Evolutionary conservation across 108 stramenopile species (phyloP), one percentile per base, ranked within the genome.

Genomic region (Asterionellopsis glacialis): DNA sequence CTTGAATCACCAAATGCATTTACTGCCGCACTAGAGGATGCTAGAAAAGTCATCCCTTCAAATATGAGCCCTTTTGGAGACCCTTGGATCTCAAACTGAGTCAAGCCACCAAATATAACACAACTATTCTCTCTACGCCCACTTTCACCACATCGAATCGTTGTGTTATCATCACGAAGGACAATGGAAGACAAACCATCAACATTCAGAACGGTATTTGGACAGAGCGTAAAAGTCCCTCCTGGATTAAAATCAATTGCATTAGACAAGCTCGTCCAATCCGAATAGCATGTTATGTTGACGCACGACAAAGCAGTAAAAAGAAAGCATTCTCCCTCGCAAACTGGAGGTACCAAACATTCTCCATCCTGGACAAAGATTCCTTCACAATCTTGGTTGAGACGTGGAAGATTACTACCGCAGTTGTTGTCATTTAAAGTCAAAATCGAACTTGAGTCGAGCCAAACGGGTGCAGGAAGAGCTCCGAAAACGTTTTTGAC

Each of bases 71-170:
- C 39, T 19, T 1, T 41, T 2, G 22, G 15, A 42, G 33, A 16
- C 38, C 56, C 56, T 2, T 38, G 3, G 11, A 57, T 40, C 16
- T 41, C 40, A 41, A 57, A 57, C 41, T 57, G 56, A 41, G 9
- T 41, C 5, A 57, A 3, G 6, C 56, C 56, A 19, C 56, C 56
- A 18, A 26, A 57, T 16, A 57, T 6, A 16, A 41, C 39, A 41
- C 56, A 57, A 16, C 15, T 16, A 16, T 57, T 42, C 3, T 19
- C 19, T 41, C 22, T 39, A 2, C 39, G 14, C 39, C 56, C 56
- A 41, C 6, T 26, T 41, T 57, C 56, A 41, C 56, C 56, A 41
- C 56, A 57, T 57, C n/a, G 33, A 11, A 57, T 57, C 15, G 41
- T 19, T 41, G 11, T 57, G n/a, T 57, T 11, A 22, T 22, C 39